A percentile compares a stretch with the other conserved stretches of the same genome.
Evolutionary conservation across 164 flowering plant species (phyloP).

Genomic region (Saururus chinensis): DNA sequence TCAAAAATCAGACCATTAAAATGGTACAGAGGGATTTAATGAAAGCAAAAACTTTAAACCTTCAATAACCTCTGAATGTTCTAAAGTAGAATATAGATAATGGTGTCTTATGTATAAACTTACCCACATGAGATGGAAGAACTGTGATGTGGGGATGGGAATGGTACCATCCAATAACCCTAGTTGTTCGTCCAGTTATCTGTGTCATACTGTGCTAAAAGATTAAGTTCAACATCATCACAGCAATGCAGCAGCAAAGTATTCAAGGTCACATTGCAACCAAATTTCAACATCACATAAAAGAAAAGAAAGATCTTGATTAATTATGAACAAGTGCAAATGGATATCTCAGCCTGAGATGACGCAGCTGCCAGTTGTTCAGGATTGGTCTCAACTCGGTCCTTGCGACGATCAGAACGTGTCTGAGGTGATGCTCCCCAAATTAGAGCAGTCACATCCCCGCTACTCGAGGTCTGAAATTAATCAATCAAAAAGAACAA

Average conservation of each 20-base stretch:
- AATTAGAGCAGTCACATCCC: constrained; percentile 71
- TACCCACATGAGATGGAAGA: constrained; percentile 96
- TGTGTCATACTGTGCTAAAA: constrained; percentile 70
- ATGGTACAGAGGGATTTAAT: too few species aligned
- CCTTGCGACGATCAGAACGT: constrained; percentile 86
- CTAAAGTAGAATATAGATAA: neutral
- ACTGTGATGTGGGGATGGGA: constrained; percentile 98
- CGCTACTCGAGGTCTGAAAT: constrained; percentile 51
- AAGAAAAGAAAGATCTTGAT: neutral
- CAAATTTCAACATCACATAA: neutral
- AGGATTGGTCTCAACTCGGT: constrained; percentile 97
- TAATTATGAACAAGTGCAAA: too few species aligned
- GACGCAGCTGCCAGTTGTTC: constrained; percentile 99
- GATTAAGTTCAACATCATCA: constrained; percentile 26
- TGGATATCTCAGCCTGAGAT: constrained; percentile 96
- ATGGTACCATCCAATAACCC: constrained; percentile 99
- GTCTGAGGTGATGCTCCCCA: constrained; percentile 99
- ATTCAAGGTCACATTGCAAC: too few species aligned
- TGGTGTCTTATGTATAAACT: constrained; percentile 11
- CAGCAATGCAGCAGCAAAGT: neutral
- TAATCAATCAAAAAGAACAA: neutral
- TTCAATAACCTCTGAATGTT: neutral
- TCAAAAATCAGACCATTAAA: too few species aligned
- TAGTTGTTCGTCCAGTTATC: constrained; percentile 71
- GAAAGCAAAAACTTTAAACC: too few species aligned